phyloP scores from a whole-genome alignment of 441 rosid genomes.

The Erysimum pusillum region DNA sequence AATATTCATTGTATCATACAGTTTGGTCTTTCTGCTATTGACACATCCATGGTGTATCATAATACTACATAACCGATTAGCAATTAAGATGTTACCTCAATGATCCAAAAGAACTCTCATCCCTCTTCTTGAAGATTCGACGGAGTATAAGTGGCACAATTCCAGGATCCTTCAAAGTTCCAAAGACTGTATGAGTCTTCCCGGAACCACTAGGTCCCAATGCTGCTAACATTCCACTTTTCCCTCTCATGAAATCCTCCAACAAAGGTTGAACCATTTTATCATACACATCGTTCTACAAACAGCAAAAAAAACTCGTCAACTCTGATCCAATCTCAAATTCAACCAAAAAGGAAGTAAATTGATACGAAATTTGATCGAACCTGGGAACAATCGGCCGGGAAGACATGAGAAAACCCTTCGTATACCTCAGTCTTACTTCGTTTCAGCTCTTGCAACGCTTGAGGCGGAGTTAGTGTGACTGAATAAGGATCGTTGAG shows the following conservation, averaged over 20 bases:
- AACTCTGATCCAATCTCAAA: slow-evolving; percentile 16
- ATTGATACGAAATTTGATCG: neutral
- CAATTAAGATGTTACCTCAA: slow-evolving; percentile 50
- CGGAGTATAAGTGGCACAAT: slow-evolving; percentile 76
- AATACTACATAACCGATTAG: neutral
- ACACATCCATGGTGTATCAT: neutral
- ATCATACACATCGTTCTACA: slow-evolving; percentile 66
- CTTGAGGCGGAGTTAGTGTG: slow-evolving; percentile 65
- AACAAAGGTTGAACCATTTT: slow-evolving; percentile 73
- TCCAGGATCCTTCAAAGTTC: slow-evolving; percentile 77
- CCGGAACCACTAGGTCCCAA: slow-evolving; percentile 94
- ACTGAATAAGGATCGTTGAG: slow-evolving; percentile 68
- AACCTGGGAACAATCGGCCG: slow-evolving; percentile 77
- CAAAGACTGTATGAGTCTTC: slow-evolving; percentile 92
- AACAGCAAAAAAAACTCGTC: slow-evolving; percentile 17
- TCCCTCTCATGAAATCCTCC: slow-evolving; percentile 79
- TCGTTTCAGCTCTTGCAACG: slow-evolving; percentile 71
- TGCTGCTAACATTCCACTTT: slow-evolving; percentile 88
- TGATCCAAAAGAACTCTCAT: slow-evolving; percentile 35
- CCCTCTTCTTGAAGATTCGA: slow-evolving; percentile 57
- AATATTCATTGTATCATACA: slow-evolving; percentile 14
- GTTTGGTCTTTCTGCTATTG: neutral
- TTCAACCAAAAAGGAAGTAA: slow-evolving; percentile 4
- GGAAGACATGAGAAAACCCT: slow-evolving; percentile 83
- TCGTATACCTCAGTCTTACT: slow-evolving; percentile 76